Evolutionary conservation across 1,284 basidiomycete species (phyloP).

Genomic region (Trametes pubescens): DNA sequence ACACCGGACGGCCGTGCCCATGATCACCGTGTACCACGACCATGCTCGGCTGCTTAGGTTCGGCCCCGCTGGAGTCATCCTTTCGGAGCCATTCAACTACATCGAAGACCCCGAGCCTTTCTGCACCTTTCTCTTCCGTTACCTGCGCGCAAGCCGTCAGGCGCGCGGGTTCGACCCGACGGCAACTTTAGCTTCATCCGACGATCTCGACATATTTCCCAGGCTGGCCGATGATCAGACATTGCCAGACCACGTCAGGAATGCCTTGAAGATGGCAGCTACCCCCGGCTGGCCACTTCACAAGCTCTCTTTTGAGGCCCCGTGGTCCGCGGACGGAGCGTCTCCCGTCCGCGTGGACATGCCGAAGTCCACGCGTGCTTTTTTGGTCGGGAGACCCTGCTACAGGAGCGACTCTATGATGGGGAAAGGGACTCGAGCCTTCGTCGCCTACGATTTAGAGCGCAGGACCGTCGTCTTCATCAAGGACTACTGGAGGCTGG

Average conservation of each 20-base stretch:
- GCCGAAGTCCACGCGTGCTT: neutral
- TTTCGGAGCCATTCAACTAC: slow-evolving; percentile 28
- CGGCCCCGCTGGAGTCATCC: slow-evolving; percentile 33
- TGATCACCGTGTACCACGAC: slow-evolving; percentile 20
- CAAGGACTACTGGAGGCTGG: slow-evolving; percentile 9
- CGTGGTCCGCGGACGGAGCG: neutral
- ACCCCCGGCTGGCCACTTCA: neutral
- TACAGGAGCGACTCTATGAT: neutral
- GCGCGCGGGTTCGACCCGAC: slow-evolving; percentile 36
- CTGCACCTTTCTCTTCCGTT: slow-evolving; percentile 33
- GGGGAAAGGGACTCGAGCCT: neutral
- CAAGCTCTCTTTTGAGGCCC: neutral
- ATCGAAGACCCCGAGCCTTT: neutral
- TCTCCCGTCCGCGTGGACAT: neutral
- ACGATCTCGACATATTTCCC: slow-evolving; percentile 5
- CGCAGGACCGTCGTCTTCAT: slow-evolving; percentile 2
- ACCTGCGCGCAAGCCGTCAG: slow-evolving; percentile 17
- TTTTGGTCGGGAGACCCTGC: neutral
- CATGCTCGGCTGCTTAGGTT: slow-evolving; percentile 31
- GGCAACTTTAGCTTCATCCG: slow-evolving; percentile 12
- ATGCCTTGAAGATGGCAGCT: neutral
- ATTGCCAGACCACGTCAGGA: neutral
- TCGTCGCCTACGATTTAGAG: neutral
- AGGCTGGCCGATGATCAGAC: neutral
- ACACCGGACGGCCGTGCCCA: slow-evolving; percentile 28